A percentile compares a stretch with the other conserved stretches of the same genome.
Conservation (phyloP, 2,329 filamentous ascomycete species). For the Neurospora crassa region DNA sequence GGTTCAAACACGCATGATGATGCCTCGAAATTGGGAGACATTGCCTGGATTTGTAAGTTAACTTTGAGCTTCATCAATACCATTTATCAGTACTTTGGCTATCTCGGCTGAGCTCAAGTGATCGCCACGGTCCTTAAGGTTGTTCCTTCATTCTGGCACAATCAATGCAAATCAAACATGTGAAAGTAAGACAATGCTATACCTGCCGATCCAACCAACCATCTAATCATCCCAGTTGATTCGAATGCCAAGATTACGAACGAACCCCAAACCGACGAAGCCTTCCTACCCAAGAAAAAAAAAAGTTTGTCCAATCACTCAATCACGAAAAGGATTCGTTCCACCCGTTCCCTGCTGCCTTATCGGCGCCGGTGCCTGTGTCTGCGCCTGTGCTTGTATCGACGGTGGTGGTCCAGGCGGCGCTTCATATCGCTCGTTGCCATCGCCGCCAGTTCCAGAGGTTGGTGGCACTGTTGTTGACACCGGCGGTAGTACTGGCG, state of each 20-base stretch:
- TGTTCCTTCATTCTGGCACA: not conserved
- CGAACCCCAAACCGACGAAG: too few species aligned
- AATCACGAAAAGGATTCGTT: slow-evolving; percentile 15
- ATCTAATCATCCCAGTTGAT: not conserved
- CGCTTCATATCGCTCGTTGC: slow-evolving; percentile 28
- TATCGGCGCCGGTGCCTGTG: not conserved
- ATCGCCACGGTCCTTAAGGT: not conserved
- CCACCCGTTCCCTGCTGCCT: slow-evolving; percentile 12
- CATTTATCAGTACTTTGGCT: not conserved
- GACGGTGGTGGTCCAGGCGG: slow-evolving; percentile 41
- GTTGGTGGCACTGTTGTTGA: slow-evolving; percentile 19
- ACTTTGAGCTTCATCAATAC: not conserved
- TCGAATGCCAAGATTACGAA: not conserved
- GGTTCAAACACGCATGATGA: not conserved
- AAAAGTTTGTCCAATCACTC: slow-evolving; percentile 11
- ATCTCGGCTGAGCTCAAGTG: not conserved
- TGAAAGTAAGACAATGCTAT: not conserved
- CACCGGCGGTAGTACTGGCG: slow-evolving; percentile 21
- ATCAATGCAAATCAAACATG: not conserved
- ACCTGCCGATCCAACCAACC: not conserved
- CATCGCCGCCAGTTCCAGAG: slow-evolving; percentile 6
- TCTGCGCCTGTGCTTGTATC: not conserved
- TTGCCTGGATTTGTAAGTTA: not conserved
- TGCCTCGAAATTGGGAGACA: not conserved
- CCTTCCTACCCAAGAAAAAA: too few species aligned